Percentiles rank a stretch among this genome's conserved stretches.
phyloP scores from a whole-genome alignment of 108 stramenopile species.

The Cylindrotheca fusiformis region DNA sequence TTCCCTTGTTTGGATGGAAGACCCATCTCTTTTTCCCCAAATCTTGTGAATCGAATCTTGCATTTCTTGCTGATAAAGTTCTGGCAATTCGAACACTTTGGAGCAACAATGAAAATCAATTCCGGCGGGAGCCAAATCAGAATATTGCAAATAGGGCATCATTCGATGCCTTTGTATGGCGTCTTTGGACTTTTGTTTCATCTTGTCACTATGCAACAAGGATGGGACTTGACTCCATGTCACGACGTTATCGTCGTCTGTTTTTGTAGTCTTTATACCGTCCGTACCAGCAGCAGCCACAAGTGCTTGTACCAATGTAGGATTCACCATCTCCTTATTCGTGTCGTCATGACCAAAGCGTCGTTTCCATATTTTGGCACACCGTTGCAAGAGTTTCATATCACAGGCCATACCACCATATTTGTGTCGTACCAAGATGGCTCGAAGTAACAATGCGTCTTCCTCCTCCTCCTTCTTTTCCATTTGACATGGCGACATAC shows the following conservation, averaged over 20 bases:
- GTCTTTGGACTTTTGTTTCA: conserved; percentile 5
- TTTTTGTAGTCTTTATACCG: not conserved
- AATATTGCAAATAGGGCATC: conserved; percentile 32
- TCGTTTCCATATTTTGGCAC: conserved; percentile 45
- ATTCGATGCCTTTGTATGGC: conserved; percentile 1
- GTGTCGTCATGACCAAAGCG: conserved; percentile 37
- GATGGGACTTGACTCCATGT: conserved; percentile 19
- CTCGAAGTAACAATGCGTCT: conserved; percentile 41
- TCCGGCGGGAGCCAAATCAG: conserved; percentile 59
- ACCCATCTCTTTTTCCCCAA: not conserved
- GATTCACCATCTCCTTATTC: not conserved
- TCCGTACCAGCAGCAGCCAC: conserved; percentile 3
- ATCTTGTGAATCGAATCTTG: not conserved
- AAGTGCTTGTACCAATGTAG: not conserved
- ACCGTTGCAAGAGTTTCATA: conserved; percentile 62
- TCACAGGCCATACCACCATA: conserved; percentile 87
- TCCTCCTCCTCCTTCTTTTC: conserved; percentile 4
- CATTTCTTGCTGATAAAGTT: conserved; percentile 9
- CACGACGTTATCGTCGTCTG: not conserved
- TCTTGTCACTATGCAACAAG: conserved; percentile 15
- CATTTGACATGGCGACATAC: too few relatives aligned
- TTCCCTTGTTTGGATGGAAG: not conserved
- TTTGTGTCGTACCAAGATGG: conserved; percentile 62
- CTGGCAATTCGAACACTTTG: conserved; percentile 42
- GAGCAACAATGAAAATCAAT: conserved; percentile 87